Evolutionary conservation across 495 filamentous ascomycete genomes (phyloP).

Genomic region (Emericellopsis terricola): DNA sequence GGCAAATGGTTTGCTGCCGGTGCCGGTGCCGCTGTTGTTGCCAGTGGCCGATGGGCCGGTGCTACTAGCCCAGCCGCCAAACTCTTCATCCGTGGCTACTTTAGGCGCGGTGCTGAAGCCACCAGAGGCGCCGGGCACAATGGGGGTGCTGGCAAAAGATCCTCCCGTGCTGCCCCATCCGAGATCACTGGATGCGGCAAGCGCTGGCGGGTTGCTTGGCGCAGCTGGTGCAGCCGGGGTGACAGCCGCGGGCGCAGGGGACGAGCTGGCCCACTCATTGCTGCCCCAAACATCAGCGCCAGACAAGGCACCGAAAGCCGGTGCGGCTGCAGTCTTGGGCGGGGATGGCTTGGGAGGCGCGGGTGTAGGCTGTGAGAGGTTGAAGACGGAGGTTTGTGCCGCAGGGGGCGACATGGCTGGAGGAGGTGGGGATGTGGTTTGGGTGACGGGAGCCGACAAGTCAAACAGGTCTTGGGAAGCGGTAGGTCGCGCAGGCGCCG

Average conservation of each 20-base stretch:
- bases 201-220: constrained; percentile 12
- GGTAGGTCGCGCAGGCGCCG: constrained; percentile 26
- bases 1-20: constrained; percentile 34
- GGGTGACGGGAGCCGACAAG: constrained; percentile 40
- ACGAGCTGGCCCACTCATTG: constrained; percentile 37
- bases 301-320: constrained; percentile 11
- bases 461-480: constrained; percentile 65
- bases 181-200: constrained; percentile 22
- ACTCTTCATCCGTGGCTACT: constrained; percentile 74
- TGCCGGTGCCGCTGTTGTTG: constrained; percentile 16
- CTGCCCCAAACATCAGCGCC: constrained; percentile 31
- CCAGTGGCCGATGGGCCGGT: constrained; percentile 19
- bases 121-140: constrained; percentile 31
- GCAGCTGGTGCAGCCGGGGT: constrained; percentile 6
- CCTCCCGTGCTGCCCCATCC: constrained; percentile 33
- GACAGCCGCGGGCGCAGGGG: constrained; percentile 16
- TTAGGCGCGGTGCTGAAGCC: constrained; percentile 37
- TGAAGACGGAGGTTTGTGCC: constrained; percentile 48
- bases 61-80: constrained; percentile 76
- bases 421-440: constrained; percentile 22
- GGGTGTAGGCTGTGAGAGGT: constrained; percentile 40
- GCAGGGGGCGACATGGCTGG: constrained; percentile 19
- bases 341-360: constrained; percentile 21
- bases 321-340: constrained; percentile 13
- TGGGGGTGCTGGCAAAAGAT: constrained; percentile 31